Evolutionary conservation across 2,329 filamentous ascomycete genomes (phyloP).

Genomic region (Alternaria conjuncta): DNA sequence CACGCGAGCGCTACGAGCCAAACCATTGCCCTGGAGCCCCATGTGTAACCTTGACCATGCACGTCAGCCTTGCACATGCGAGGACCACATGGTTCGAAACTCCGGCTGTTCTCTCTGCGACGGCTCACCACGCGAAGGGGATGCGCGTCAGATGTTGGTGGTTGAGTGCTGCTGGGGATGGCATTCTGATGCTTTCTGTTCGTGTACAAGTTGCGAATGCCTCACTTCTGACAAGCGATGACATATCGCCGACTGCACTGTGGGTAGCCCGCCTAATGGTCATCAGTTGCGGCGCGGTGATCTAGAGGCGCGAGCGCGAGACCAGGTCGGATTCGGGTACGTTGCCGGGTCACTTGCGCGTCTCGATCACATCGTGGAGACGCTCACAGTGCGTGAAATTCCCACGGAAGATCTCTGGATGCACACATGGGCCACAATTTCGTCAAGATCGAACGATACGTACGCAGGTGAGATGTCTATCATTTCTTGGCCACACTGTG

Average conservation of each 20-base stretch:
- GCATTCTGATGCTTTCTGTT: neutral
- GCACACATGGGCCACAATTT: conserved; percentile 4
- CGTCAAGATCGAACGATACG: conserved; percentile 11
- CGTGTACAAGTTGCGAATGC: neutral
- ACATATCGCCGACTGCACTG: neutral
- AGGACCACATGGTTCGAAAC: conserved; percentile 5
- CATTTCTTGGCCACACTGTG: conserved; percentile 6
- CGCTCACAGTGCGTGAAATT: neutral
- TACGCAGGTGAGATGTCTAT: conserved; percentile 3
- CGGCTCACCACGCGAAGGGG: neutral
- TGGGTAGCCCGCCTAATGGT: conserved; percentile 1
- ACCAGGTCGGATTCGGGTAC: conserved; percentile 1
- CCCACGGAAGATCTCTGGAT: conserved; percentile 5
- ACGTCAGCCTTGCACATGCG: conserved; percentile 23
- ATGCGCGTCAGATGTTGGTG: neutral
- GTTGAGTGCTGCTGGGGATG: neutral
- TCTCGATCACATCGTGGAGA: conserved; percentile 1
- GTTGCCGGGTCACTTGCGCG: conserved; percentile 3
- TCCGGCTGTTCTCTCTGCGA: neutral
- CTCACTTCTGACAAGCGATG: neutral
- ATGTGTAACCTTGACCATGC: conserved; percentile 11
- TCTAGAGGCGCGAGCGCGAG: conserved; percentile 3
- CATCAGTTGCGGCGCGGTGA: conserved; percentile 8
- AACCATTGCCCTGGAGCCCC: conserved; percentile 18
- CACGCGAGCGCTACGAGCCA: conserved; percentile 11